These are phyloP conservation scores for Ceratocystis albifundus DNA, from an alignment of 2,329 filamentous ascomycete species.

Conservation along the genomic window DNA sequence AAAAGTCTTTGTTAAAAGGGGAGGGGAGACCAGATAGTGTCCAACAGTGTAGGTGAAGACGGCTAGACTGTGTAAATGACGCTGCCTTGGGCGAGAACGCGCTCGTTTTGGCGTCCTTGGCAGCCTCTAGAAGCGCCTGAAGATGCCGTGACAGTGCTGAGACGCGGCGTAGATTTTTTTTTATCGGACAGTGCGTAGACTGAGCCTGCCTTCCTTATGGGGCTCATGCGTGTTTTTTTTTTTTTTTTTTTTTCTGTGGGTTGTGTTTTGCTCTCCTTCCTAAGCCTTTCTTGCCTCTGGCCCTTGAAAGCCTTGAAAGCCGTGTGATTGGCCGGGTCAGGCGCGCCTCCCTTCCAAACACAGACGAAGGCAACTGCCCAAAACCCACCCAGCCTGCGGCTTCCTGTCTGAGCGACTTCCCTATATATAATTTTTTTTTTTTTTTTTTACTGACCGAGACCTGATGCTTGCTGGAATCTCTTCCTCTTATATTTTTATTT, in stretches of 20 bases:
- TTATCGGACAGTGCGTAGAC: too few species aligned
- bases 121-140: too few species aligned
- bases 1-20: too few species aligned
- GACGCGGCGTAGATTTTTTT: too few species aligned
- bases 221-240: slow-evolving; percentile 22
- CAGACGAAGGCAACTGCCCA: slow-evolving; percentile 12
- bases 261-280: not conserved
- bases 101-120: not conserved
- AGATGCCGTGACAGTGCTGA: too few species aligned
- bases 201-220: too few species aligned
- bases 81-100: not conserved
- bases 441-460: slow-evolving; percentile 13
- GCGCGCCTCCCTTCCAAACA: slow-evolving; percentile 21
- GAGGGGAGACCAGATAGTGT: not conserved
- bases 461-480: not conserved
- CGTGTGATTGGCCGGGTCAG: slow-evolving; percentile 20
- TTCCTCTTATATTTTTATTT: slow-evolving; percentile 10
- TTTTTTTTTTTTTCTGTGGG: too few species aligned
- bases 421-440: too few species aligned
- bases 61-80: not conserved
- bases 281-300: not conserved
- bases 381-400: slow-evolving; percentile 13
- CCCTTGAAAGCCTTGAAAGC: not conserved
- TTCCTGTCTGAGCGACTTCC: slow-evolving; percentile 8
- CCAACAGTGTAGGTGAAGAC: not conserved